phyloP scores from a whole-genome alignment of 2,329 filamentous ascomycete genomes.

The Paecilomyces formosus region DNA sequence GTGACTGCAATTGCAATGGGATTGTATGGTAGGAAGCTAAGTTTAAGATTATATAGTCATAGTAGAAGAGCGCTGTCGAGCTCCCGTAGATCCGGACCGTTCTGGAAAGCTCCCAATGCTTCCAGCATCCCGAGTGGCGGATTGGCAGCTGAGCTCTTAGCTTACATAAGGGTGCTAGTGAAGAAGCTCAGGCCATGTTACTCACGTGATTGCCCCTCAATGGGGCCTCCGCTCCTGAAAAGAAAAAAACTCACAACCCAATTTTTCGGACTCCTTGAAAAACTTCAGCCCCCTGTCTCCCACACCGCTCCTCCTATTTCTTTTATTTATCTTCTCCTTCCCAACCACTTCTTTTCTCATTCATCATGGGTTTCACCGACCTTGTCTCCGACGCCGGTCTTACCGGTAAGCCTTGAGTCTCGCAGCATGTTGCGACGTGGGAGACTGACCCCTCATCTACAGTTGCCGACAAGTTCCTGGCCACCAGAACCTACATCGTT shows the following conservation, averaged over 20 bases:
- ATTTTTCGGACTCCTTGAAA: slow-evolving; percentile 13
- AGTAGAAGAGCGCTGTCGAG: slow-evolving; percentile 7
- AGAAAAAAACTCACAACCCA: slow-evolving; percentile 15
- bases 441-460: slow-evolving; percentile 25
- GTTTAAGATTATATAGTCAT: slow-evolving; percentile 1
- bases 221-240: slow-evolving; percentile 6
- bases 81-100: slow-evolving; percentile 7
- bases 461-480: slow-evolving; percentile 38
- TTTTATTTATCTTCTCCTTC: slow-evolving; percentile 10
- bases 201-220: slow-evolving; percentile 19
- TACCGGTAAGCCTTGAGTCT: slow-evolving; percentile 42
- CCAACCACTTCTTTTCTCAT: slow-evolving; percentile 7
- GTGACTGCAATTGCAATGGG: background rate
- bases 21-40: background rate
- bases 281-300: slow-evolving; percentile 19
- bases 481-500: slow-evolving; percentile 70
- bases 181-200: too few species aligned
- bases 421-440: slow-evolving; percentile 10
- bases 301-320: slow-evolving; percentile 11
- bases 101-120: slow-evolving; percentile 28
- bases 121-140: slow-evolving; percentile 21
- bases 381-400: slow-evolving; percentile 57
- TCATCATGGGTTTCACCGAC: slow-evolving; percentile 61
- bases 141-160: slow-evolving; percentile 7
- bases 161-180: too few species aligned